Conservation (phyloP, 1,284 basidiomycete species). For the Moniliella sp. region DNA sequence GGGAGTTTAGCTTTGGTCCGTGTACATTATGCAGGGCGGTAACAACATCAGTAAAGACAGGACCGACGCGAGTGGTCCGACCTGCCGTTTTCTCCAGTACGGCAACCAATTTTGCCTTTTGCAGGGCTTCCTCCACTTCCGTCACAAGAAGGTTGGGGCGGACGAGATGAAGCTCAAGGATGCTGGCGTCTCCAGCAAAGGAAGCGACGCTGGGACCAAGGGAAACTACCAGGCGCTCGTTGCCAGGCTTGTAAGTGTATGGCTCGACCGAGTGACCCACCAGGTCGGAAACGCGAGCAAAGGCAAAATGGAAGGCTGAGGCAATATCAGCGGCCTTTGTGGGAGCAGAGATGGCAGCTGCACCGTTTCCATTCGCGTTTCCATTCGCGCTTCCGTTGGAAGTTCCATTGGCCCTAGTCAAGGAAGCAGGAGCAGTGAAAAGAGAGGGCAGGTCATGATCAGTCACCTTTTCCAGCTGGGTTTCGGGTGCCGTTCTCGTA, state of each 20-base stretch:
- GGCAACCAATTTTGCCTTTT: constrained; percentile 49
- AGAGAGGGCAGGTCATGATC: no score
- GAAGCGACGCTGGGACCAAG: no score
- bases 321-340: constrained; percentile 8
- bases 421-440: constrained; percentile 14
- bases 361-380: constrained; percentile 2
- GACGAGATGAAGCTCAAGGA: constrained; percentile 50
- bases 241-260: constrained; percentile 15
- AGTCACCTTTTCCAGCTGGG: no score
- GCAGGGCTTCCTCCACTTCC: constrained; percentile 47
- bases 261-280: constrained; percentile 18
- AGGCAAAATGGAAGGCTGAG: constrained; percentile 12
- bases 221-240: no score
- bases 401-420: constrained; percentile 22
- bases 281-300: constrained; percentile 12
- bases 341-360: not conserved
- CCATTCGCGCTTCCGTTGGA: constrained; percentile 22
- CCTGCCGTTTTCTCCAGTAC: constrained; percentile 59
- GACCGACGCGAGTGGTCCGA: constrained; percentile 66
- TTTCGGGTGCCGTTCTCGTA: constrained; percentile 48
- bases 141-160: constrained; percentile 51
- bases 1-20: no score
- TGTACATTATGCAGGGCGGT: constrained; percentile 48
- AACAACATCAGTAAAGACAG: constrained; percentile 62
- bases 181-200: no score